A percentile compares a stretch with the other conserved stretches of the same genome.
Conservation (phyloP, 352 stramenopile species). For the Globisporangium alternatum region DNA sequence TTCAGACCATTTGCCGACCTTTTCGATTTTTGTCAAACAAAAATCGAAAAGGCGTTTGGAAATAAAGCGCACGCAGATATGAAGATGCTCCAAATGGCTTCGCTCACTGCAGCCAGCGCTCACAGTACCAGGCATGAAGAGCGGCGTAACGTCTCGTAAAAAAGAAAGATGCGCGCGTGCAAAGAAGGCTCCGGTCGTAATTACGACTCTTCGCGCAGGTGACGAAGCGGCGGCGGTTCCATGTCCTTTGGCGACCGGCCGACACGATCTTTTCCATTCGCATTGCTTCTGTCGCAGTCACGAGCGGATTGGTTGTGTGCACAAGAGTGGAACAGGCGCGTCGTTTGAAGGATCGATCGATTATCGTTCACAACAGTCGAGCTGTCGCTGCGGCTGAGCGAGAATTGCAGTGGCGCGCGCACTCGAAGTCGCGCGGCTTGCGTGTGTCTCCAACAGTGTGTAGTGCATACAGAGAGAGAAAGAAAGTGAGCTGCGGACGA, state of each 20-base stretch:
- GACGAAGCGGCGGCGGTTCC: conserved; percentile 11
- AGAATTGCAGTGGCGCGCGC: not conserved
- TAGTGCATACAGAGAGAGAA: not conserved
- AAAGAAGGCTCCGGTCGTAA: not conserved
- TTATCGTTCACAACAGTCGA: not conserved
- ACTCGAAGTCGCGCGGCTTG: not conserved
- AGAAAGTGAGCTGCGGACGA: not conserved
- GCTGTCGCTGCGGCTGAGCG: not conserved
- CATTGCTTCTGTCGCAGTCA: not conserved
- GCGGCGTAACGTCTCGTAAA: conserved; percentile 9
- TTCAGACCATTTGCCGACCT: too few relatives aligned
- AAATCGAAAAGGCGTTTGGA: too few relatives aligned
- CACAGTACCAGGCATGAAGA: too few relatives aligned
- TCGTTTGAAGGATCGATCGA: conserved; percentile 1
- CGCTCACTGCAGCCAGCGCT: too few relatives aligned
- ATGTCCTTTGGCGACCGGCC: conserved; percentile 9
- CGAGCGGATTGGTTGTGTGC: not conserved
- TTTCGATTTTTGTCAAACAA: too few relatives aligned
- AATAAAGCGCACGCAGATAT: too few relatives aligned
- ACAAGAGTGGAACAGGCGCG: not conserved
- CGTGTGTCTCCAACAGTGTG: too few relatives aligned
- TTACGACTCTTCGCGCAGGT: conserved; percentile 7
- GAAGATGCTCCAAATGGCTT: too few relatives aligned
- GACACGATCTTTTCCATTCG: conserved; percentile 13
- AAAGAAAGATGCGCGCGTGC: not conserved